Evolutionary conservation across 352 stramenopile species (phyloP).

Genomic region (Albugo candida): DNA sequence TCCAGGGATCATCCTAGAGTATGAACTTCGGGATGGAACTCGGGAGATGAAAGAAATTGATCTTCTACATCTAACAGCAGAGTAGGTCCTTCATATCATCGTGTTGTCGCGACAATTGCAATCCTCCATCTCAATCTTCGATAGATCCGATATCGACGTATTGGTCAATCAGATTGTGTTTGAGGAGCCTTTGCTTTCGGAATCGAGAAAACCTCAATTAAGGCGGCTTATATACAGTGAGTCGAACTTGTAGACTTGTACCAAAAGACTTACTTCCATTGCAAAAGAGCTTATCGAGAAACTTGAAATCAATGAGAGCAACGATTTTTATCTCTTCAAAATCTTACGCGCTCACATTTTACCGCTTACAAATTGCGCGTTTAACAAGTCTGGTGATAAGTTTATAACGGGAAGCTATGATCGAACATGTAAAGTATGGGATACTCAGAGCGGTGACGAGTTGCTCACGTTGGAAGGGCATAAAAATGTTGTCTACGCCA

Average conservation of each 20-base stretch:
- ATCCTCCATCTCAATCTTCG: neutral
- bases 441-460: constrained; percentile 87
- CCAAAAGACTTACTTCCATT: neutral
- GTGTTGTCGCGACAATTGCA: neutral
- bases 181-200: constrained; percentile 85
- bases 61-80: constrained; percentile 82
- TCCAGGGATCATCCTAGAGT: constrained; percentile 91
- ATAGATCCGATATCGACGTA: constrained; percentile 82
- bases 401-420: constrained; percentile 95
- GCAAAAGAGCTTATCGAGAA: constrained; percentile 88
- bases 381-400: constrained; percentile 94
- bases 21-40: constrained; percentile 85
- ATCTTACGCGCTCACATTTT: constrained; percentile 90
- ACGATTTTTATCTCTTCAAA: constrained; percentile 94
- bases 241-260: constrained; percentile 1
- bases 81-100: constrained; percentile 39
- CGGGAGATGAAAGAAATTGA: constrained; percentile 91
- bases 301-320: constrained; percentile 84
- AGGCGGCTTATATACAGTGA: constrained; percentile 84
- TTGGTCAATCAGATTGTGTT: constrained; percentile 92
- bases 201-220: constrained; percentile 86
- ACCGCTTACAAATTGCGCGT: constrained; percentile 90
- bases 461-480: constrained; percentile 86
- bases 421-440: constrained; percentile 90
- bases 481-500: constrained; percentile 92